Evolutionary conservation across 2,329 filamentous ascomycete genomes (phyloP).

Genomic region (Curvularia sp.): DNA sequence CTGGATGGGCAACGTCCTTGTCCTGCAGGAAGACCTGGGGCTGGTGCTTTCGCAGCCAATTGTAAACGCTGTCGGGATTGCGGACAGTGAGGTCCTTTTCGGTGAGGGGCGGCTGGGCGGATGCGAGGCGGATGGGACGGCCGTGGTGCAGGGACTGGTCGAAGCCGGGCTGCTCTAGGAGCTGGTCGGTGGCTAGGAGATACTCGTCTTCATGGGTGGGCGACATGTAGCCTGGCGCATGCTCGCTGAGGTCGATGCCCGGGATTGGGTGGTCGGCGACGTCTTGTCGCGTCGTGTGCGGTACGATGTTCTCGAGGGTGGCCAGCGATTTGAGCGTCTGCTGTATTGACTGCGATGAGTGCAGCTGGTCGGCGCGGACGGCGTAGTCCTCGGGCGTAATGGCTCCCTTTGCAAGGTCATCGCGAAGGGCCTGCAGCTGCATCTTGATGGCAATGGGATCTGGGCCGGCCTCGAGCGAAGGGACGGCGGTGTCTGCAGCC

Average conservation of each 20-base stretch:
- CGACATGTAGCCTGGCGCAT: constrained; percentile 71
- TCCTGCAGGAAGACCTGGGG: constrained; percentile 86
- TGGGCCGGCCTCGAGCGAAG: constrained; percentile 33
- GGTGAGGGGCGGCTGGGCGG: constrained; percentile 51
- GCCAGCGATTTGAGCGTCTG: constrained; percentile 44
- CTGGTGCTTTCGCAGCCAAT: constrained; percentile 88
- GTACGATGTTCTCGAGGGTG: constrained; percentile 50
- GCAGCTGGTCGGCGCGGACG: constrained; percentile 37
- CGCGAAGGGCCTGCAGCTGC: constrained; percentile 44
- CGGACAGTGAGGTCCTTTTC: constrained; percentile 64
- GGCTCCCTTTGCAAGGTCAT: constrained; percentile 39
- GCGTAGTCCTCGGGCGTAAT: constrained; percentile 44
- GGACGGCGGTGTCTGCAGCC: constrained; percentile 37
- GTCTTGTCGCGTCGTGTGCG: constrained; percentile 48
- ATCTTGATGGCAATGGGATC: constrained; percentile 35
- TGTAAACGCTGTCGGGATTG: constrained; percentile 92
- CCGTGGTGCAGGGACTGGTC: constrained; percentile 54
- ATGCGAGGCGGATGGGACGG: constrained; percentile 50
- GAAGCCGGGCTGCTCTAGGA: constrained; percentile 59
- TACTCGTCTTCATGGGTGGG: constrained; percentile 77
- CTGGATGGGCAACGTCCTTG: constrained; percentile 55
- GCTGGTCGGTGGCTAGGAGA: constrained; percentile 69
- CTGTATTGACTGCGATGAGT: constrained; percentile 33
- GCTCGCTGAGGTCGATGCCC: constrained; percentile 58
- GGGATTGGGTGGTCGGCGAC: constrained; percentile 46